phyloP scores from a whole-genome alignment of 2,329 filamentous ascomycete genomes.

The Aspergillus fumigatiaffinis region DNA sequence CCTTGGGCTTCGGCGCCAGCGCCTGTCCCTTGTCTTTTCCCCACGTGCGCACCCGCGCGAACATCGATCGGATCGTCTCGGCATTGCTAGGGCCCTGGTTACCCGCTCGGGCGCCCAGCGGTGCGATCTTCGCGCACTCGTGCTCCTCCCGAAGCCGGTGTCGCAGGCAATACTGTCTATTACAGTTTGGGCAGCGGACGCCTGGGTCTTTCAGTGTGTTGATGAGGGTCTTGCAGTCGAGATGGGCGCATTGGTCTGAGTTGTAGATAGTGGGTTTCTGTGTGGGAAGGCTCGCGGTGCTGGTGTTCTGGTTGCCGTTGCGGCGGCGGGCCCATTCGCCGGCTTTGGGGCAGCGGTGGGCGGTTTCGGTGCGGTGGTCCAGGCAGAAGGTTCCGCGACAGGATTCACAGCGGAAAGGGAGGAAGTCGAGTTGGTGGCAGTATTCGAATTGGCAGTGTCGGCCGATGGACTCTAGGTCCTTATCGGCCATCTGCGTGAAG shows the following conservation, averaged over 20 bases:
- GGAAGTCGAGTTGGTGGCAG: constrained; percentile 93
- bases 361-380: constrained; percentile 82
- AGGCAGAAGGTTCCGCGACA: constrained; percentile 83
- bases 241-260: constrained; percentile 48
- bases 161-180: constrained; percentile 48
- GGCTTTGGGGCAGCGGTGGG: constrained; percentile 65
- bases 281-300: constrained; percentile 27
- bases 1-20: constrained; percentile 55
- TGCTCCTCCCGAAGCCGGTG: constrained; percentile 64
- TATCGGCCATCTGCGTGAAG: constrained; percentile 48
- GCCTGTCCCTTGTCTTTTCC: constrained; percentile 58
- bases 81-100: constrained; percentile 44
- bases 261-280: constrained; percentile 55
- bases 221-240: constrained; percentile 50
- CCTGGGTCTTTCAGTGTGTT: constrained; percentile 49
- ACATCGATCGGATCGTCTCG: constrained; percentile 67
- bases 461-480: constrained; percentile 81
- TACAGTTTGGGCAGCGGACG: constrained; percentile 49
- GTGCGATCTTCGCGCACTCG: constrained; percentile 72
- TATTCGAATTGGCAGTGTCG: constrained; percentile 86
- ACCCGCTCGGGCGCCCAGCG: constrained; percentile 48
- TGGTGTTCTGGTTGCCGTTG: constrained; percentile 23
- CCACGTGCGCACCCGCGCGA: constrained; percentile 77
- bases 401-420: constrained; percentile 90
- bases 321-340: constrained; percentile 58